A percentile compares a stretch with the other conserved stretches of the same genome.
phyloP scores from a whole-genome alignment of 805 yeast genomes.

The Saturnispora quitensis region DNA sequence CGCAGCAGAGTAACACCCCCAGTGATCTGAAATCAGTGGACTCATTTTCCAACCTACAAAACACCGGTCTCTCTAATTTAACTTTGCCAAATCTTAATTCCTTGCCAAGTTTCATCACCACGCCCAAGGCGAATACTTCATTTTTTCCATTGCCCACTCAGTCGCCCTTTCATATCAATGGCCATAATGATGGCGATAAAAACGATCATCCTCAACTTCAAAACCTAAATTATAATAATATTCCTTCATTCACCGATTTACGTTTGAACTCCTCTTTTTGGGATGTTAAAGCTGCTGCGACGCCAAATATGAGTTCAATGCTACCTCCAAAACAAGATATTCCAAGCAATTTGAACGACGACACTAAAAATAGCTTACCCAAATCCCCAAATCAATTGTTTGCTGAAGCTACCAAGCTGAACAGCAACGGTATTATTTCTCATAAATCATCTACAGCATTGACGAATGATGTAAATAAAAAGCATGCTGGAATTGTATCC shows the following conservation, averaged over 20 bases:
- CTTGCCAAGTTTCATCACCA: constrained; percentile 1
- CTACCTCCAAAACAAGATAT: background rate
- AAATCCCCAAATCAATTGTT: constrained; percentile 1
- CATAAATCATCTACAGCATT: background rate
- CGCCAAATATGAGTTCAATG: background rate
- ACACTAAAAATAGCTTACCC: background rate
- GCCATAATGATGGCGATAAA: background rate
- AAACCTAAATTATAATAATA: background rate
- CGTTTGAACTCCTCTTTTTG: constrained; percentile 7
- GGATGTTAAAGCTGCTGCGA: constrained; percentile 2
- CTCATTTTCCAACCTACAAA: background rate
- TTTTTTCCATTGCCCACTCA: constrained; percentile 3
- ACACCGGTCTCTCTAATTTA: constrained; percentile 1
- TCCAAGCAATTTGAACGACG: background rate
- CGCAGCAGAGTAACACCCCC: background rate
- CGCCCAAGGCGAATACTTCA: constrained; percentile 4
- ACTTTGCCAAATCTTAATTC: constrained; percentile 1
- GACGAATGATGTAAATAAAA: background rate
- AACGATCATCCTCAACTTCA: background rate
- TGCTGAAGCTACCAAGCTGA: background rate
- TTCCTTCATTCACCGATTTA: constrained; percentile 13
- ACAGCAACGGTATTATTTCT: background rate
- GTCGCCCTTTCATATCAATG: background rate
- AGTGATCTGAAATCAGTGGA: background rate
- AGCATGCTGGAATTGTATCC: background rate